These are phyloP conservation scores for Diaporthe citrichinensis DNA, from an alignment of 2,329 filamentous ascomycete species.

Conservation along the genomic window DNA sequence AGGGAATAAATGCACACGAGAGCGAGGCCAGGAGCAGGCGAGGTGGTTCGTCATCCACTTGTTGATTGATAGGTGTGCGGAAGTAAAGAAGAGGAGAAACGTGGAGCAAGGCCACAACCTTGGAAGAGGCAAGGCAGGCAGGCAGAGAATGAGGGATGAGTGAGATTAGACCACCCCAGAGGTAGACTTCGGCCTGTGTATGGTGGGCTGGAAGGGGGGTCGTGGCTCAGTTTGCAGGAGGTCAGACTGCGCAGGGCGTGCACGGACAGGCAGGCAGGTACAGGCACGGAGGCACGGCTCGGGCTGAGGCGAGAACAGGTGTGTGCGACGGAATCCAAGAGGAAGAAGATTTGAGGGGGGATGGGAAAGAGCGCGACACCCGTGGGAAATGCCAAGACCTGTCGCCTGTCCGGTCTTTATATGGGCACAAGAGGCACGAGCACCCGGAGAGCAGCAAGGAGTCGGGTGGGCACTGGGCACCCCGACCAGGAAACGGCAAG, in stretches of 20 bases:
- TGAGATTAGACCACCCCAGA: conserved; percentile 13
- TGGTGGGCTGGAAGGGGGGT: neutral
- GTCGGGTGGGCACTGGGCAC: conserved; percentile 11
- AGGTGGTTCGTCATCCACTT: neutral
- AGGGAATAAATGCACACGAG: neutral
- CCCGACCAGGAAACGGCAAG: neutral
- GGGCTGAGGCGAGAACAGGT: conserved; percentile 11
- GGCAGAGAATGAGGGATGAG: neutral
- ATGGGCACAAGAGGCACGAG: conserved; percentile 12
- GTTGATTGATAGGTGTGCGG: neutral
- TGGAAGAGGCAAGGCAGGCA: neutral
- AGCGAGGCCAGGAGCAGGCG: neutral
- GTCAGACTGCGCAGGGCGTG: neutral
- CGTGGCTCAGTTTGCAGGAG: neutral
- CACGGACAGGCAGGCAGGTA: neutral
- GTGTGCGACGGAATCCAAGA: conserved; percentile 18
- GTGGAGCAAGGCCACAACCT: neutral
- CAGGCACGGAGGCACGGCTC: conserved; percentile 7
- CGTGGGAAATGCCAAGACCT: conserved; percentile 27
- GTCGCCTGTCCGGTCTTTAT: conserved; percentile 12
- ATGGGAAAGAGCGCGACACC: neutral
- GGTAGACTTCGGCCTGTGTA: neutral
- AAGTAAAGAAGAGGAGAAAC: neutral
- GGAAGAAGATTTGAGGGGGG: neutral
- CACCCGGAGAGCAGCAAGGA: conserved; percentile 7